Conservation (phyloP, 345 rosid genomes). For the Carallia pectinifolia region DNA sequence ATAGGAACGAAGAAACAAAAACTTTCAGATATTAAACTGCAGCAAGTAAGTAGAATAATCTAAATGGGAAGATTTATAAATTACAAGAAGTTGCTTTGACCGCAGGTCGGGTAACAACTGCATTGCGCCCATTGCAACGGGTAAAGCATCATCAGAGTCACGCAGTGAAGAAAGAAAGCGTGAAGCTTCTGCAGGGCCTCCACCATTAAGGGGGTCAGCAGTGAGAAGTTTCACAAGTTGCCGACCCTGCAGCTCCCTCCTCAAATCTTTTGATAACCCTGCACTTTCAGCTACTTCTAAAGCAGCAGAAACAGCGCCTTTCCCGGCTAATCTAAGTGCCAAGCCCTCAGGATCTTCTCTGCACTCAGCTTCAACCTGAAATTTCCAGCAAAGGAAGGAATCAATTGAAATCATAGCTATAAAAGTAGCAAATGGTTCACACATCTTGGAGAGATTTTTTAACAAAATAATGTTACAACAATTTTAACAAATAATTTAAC, state of each 20-base stretch:
- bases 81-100: conserved; percentile 95
- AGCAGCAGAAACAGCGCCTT: conserved; percentile 98
- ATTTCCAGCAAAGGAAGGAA: conserved; percentile 14
- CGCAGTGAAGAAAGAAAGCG: conserved; percentile 87
- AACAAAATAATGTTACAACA: too few relatives aligned
- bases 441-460: too few relatives aligned
- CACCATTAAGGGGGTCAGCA: conserved; percentile 94
- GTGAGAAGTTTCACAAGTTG: conserved; percentile 98
- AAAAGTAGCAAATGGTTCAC: background rate
- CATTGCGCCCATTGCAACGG: conserved; percentile 99
- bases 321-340: conserved; percentile 93
- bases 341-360: conserved; percentile 94
- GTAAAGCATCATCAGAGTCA: conserved; percentile 90
- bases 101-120: conserved; percentile 90
- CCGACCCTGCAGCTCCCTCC: conserved; percentile 92
- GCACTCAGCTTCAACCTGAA: conserved; percentile 84
- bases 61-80: conserved; percentile 14
- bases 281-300: conserved; percentile 97
- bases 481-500: too few relatives aligned
- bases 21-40: too few relatives aligned
- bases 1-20: too few relatives aligned
- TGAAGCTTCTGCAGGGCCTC: conserved; percentile 99
- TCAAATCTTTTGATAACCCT: conserved; percentile 73
- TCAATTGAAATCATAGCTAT: conserved; percentile 15
- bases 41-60: background rate